Conservation (phyloP, 495 filamentous ascomycete genomes). For the Cercophora samala region DNA sequence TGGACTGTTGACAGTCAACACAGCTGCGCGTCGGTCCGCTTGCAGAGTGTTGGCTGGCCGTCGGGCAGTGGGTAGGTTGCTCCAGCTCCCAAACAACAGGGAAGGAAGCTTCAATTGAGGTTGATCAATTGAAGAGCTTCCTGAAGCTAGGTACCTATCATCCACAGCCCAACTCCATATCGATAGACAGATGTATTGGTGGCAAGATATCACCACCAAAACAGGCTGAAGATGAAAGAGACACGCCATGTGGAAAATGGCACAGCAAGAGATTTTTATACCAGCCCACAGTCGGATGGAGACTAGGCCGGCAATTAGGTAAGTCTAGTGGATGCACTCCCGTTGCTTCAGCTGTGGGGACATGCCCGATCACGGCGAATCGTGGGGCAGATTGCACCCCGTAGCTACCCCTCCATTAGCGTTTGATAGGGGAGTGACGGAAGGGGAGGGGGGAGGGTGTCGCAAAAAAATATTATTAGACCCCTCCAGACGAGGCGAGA, state of each 20-base stretch:
- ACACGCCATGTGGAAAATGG: not conserved
- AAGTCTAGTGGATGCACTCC: conserved; percentile 14
- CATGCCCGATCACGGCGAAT: conserved; percentile 20
- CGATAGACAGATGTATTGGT: not conserved
- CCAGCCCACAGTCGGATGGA: not conserved
- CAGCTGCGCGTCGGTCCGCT: not conserved
- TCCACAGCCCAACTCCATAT: too few relatives aligned
- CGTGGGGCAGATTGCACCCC: conserved; percentile 7
- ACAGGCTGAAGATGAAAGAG: not conserved
- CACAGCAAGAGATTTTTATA: not conserved
- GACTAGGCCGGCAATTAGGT: conserved; percentile 19
- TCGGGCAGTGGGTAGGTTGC: not conserved
- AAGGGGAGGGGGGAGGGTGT: conserved; percentile 4
- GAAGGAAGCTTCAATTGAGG: not conserved
- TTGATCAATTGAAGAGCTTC: not conserved
- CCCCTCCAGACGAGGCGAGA: conserved; percentile 11
- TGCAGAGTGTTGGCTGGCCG: not conserved
- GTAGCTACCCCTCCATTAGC: conserved; percentile 16
- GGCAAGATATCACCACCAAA: not conserved
- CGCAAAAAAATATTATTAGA: conserved; percentile 12
- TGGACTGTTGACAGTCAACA: not conserved
- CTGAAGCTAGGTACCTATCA: too few relatives aligned
- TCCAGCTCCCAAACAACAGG: not conserved
- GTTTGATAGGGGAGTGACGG: conserved; percentile 17
- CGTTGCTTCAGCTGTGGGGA: not conserved